Percentiles rank a stretch among this genome's conserved stretches.
Evolutionary conservation across 441 rosid species (phyloP).

Genomic region (Pelargonium myrrhifolium): DNA sequence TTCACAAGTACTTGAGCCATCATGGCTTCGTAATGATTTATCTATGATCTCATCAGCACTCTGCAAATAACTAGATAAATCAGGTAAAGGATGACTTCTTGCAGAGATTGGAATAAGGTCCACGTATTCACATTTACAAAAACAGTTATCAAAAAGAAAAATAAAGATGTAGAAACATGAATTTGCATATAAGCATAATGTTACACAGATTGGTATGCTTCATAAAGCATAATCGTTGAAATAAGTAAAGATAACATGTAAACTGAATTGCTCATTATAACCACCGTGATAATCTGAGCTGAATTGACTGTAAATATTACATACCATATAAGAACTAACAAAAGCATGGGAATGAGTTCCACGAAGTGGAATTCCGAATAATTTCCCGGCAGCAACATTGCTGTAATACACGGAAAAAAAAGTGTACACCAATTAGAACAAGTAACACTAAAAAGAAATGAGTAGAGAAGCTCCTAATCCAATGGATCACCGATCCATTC

Average conservation of each 20-base stretch:
- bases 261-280: neutral
- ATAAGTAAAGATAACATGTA: neutral
- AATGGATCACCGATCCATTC: neutral
- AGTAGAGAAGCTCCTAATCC: neutral
- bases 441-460: neutral
- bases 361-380: constrained; percentile 84
- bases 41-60: constrained; percentile 71
- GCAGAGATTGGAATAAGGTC: constrained; percentile 2
- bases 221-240: neutral
- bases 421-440: neutral
- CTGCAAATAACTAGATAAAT: constrained; percentile 38
- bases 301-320: constrained; percentile 16
- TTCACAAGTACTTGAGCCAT: constrained; percentile 60
- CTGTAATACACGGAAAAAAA: constrained; percentile 31
- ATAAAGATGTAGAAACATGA: neutral
- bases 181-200: neutral
- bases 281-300: neutral
- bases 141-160: neutral
- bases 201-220: neutral
- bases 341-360: constrained; percentile 97
- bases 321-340: constrained; percentile 90
- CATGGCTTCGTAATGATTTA: constrained; percentile 47
- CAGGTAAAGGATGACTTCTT: constrained; percentile 12
- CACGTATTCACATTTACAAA: neutral
- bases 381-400: constrained; percentile 83